Conservation (phyloP, 1,284 basidiomycete species). For the Cryptococcus hybrid region DNA sequence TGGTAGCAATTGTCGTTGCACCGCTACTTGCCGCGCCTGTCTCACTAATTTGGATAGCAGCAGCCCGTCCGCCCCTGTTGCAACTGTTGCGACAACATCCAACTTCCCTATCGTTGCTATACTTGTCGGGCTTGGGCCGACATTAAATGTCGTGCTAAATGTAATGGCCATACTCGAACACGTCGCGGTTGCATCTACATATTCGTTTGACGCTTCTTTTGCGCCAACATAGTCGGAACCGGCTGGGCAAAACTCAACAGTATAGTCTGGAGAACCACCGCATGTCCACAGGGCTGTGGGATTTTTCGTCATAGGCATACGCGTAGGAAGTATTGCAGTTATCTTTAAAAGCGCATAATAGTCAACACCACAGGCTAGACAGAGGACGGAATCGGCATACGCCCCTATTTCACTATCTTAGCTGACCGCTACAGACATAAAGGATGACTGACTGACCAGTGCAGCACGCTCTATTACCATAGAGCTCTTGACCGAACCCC, state of each 20-base stretch:
- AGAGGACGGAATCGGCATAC: conserved; percentile 23
- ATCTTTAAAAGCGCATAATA: conserved; percentile 36
- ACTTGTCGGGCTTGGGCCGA: conserved; percentile 20
- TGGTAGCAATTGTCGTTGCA: too few relatives aligned
- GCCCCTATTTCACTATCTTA: conserved; percentile 11
- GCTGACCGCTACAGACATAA: neutral
- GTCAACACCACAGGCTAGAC: conserved; percentile 28
- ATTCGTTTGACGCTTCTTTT: conserved; percentile 19
- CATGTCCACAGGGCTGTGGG: conserved; percentile 29
- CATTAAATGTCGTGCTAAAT: conserved; percentile 11
- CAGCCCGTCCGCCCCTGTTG: conserved; percentile 16
- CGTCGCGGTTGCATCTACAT: conserved; percentile 27
- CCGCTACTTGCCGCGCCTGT: too few relatives aligned
- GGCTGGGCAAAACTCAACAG: conserved; percentile 34
- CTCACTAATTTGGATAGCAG: conserved; percentile 6
- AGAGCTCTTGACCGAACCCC: conserved; percentile 25
- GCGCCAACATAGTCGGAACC: conserved; percentile 23
- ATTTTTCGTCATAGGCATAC: conserved; percentile 30
- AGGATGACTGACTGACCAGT: conserved; percentile 15
- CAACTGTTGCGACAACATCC: conserved; percentile 15
- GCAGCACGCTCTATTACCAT: conserved; percentile 31
- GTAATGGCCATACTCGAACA: conserved; percentile 20
- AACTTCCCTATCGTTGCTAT: conserved; percentile 11
- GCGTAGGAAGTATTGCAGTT: conserved; percentile 32
- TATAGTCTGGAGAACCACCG: conserved; percentile 23